These are phyloP conservation scores for Trichoderma lentiforme DNA, from an alignment of 2,329 filamentous ascomycete genomes.

Conservation along the genomic window DNA sequence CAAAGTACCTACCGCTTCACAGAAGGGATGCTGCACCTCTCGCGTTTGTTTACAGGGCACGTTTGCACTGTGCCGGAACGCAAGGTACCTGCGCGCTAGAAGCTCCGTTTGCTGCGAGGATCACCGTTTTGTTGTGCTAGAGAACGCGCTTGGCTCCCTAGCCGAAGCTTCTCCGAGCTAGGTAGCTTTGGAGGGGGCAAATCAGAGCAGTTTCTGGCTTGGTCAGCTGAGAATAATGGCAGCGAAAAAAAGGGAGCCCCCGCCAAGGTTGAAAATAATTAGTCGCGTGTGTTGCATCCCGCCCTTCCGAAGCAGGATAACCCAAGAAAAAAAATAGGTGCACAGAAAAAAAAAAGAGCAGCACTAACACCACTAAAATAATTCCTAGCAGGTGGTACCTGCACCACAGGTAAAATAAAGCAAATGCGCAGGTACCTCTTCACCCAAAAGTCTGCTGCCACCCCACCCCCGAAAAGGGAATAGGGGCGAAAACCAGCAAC, in stretches of 20 bases:
- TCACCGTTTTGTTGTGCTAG: background rate
- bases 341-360: background rate
- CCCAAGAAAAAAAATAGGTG: conserved; percentile 2
- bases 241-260: background rate
- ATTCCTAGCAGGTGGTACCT: conserved; percentile 8
- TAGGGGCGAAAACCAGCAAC: background rate
- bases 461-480: conserved; percentile 20
- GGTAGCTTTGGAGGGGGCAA: background rate
- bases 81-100: background rate
- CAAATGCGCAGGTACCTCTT: conserved; percentile 15
- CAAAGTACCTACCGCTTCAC: background rate
- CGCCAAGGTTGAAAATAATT: background rate
- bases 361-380: background rate
- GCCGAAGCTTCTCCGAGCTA: background rate
- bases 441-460: background rate
- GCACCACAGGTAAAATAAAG: background rate
- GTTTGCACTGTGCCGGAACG: background rate
- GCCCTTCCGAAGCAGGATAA: background rate
- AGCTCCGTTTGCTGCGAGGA: background rate
- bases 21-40: background rate
- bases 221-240: background rate
- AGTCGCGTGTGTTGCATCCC: background rate
- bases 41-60: background rate
- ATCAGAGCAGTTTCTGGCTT: background rate
- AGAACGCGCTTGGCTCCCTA: background rate